These are phyloP conservation scores for Termitomyces heimii DNA, from an alignment of 768 basidiomycete genomes.

Conservation along the genomic window DNA sequence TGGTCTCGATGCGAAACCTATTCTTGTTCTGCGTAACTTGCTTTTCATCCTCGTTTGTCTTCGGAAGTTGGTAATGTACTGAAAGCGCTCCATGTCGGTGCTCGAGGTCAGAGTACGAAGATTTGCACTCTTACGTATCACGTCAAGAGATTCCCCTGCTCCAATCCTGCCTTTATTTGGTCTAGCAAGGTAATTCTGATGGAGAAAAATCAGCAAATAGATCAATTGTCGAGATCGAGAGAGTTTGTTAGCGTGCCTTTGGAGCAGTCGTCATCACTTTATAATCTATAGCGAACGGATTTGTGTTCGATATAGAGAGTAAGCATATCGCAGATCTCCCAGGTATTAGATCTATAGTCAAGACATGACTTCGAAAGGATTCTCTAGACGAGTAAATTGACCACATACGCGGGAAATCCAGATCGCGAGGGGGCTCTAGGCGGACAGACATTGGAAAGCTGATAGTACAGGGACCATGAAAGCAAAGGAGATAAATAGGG, in stretches of 20 bases:
- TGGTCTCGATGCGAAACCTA: slow-evolving; percentile 3
- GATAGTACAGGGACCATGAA: background rate
- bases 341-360: background rate
- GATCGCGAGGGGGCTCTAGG: slow-evolving; percentile 68
- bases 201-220: background rate
- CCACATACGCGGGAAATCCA: background rate
- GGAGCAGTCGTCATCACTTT: slow-evolving; percentile 3
- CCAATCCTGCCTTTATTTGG: slow-evolving; percentile 3
- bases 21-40: background rate
- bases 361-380: background rate
- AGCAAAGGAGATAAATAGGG: background rate
- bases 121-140: background rate
- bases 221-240: background rate
- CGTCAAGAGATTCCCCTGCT: background rate
- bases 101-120: background rate
- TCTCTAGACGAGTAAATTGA: background rate
- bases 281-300: background rate
- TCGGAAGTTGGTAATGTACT: background rate
- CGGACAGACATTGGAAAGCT: slow-evolving; percentile 40
- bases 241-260: background rate
- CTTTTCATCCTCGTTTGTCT: background rate
- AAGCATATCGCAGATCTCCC: background rate
- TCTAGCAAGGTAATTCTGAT: background rate
- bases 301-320: background rate
- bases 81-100: background rate